Conservation (phyloP, 2,329 filamentous ascomycete genomes). For the Aureobasidium sp. region DNA sequence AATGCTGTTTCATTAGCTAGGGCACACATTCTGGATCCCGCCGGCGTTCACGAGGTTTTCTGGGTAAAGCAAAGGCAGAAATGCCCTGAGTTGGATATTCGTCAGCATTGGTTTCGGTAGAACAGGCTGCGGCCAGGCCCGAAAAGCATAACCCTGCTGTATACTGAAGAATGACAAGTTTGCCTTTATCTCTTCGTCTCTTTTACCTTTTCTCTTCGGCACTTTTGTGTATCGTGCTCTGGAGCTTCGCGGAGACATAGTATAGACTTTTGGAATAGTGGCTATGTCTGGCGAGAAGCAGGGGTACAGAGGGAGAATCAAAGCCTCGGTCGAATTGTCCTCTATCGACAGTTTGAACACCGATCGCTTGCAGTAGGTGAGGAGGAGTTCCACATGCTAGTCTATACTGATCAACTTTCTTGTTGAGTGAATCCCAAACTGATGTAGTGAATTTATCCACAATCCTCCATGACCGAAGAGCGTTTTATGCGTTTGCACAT, state of each 20-base stretch:
- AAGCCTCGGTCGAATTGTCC: too few species aligned
- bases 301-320: too few species aligned
- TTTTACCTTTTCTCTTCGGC: not conserved
- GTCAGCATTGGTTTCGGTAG: not conserved
- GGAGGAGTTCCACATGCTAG: not conserved
- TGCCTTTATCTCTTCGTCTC: not conserved
- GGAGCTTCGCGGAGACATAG: not conserved
- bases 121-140: not conserved
- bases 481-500: slow-evolving; percentile 5
- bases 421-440: not conserved
- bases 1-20: not conserved
- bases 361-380: not conserved
- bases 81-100: not conserved
- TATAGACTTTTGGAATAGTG: not conserved
- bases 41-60: not conserved
- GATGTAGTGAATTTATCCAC: not conserved
- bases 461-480: not conserved
- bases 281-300: too few species aligned
- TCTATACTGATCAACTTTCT: not conserved
- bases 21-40: not conserved
- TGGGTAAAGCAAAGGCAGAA: not conserved
- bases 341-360: not conserved
- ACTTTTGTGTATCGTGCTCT: not conserved
- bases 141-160: not conserved
- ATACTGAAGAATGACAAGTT: slow-evolving; percentile 4